These are phyloP conservation scores for Citrus medica DNA, from an alignment of 345 rosid genomes.

Conservation along the genomic window DNA sequence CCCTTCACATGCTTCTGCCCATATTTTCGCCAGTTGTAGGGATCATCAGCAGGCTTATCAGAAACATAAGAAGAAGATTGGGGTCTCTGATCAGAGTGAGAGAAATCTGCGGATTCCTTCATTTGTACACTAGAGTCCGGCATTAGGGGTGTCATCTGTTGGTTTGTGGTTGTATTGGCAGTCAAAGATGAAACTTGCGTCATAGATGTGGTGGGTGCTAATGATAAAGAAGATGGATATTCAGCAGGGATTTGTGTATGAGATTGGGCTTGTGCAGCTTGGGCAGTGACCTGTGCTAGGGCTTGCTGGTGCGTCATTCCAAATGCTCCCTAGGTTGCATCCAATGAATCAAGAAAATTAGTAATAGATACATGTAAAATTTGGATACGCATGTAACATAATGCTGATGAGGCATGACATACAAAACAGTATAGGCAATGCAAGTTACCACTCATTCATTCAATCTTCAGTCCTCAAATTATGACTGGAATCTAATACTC, in stretches of 20 bases:
- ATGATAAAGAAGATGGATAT: slow-evolving; percentile 25
- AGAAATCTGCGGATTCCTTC: slow-evolving; percentile 37
- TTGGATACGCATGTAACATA: neutral
- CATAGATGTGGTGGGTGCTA: slow-evolving; percentile 31
- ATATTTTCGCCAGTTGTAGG: slow-evolving; percentile 87
- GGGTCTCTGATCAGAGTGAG: slow-evolving; percentile 39
- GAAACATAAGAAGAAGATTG: slow-evolving; percentile 34
- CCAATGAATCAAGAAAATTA: slow-evolving; percentile 7
- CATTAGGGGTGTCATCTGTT: slow-evolving; percentile 25
- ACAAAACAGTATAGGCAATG: neutral
- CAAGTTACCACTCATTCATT: neutral
- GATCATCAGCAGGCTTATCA: slow-evolving; percentile 72
- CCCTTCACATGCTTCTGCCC: slow-evolving; percentile 95
- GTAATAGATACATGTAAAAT: neutral
- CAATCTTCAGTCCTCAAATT: slow-evolving; percentile 1
- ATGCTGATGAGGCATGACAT: neutral
- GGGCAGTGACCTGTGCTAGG: slow-evolving; percentile 77
- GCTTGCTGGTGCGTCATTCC: slow-evolving; percentile 89
- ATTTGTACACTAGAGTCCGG: slow-evolving; percentile 21
- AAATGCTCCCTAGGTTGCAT: slow-evolving; percentile 50
- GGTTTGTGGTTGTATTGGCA: slow-evolving; percentile 15
- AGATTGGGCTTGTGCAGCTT: slow-evolving; percentile 55
- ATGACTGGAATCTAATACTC: neutral
- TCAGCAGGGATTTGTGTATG: slow-evolving; percentile 32
- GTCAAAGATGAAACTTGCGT: slow-evolving; percentile 25